Evolutionary conservation across 139 green algal genomes (phyloP).

Genomic region (Limnomonas spitsbergensis): DNA sequence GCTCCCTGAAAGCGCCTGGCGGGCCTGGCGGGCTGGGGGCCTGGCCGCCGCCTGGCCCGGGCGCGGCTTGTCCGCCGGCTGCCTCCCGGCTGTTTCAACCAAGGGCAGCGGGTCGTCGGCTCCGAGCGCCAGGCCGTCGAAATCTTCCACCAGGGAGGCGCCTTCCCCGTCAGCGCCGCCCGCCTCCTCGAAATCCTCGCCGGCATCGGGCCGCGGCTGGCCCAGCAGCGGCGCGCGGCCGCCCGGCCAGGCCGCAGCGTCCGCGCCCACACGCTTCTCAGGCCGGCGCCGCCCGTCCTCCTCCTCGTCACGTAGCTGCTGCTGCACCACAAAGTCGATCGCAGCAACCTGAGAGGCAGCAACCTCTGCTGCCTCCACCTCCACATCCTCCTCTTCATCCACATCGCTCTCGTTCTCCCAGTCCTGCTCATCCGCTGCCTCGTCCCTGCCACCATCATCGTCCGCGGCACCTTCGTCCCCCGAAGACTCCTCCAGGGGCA

Average conservation of each 20-base stretch:
- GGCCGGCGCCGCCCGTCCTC: no score
- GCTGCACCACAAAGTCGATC: no score
- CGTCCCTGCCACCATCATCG: neutral
- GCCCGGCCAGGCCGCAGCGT: no score
- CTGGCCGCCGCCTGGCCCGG: neutral
- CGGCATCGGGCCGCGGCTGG: no score
- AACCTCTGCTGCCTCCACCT: neutral
- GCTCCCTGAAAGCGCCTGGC: neutral
- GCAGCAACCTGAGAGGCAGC: no score
- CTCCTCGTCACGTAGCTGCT: no score
- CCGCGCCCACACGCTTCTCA: no score
- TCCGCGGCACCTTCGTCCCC: neutral
- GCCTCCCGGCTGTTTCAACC: slow-evolving; percentile 2
- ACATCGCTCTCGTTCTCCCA: neutral
- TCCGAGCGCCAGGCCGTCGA: neutral
- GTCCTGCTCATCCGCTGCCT: neutral
- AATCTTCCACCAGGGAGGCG: neutral
- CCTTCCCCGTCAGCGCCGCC: no score
- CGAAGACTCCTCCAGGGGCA: slow-evolving; percentile 9
- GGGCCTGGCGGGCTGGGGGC: neutral
- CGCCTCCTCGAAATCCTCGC: no score
- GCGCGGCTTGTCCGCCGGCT: neutral
- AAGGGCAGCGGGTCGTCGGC: no score
- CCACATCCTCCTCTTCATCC: slow-evolving; percentile 17
- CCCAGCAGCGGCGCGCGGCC: no score